Evolutionary conservation across 2,329 filamentous ascomycete genomes (phyloP).

Genomic region (Dothiorella sarmentorum): DNA sequence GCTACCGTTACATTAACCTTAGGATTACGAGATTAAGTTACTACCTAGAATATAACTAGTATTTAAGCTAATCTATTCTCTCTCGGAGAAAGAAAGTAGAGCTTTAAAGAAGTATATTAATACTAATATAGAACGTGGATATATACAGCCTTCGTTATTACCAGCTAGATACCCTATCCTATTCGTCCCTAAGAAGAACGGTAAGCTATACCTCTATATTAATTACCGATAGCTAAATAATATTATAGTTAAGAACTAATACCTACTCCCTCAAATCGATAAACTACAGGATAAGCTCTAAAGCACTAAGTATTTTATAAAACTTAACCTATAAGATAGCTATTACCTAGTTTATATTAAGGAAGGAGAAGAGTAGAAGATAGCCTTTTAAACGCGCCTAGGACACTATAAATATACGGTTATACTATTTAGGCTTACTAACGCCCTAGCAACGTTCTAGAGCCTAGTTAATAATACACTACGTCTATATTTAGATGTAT

Average conservation of each 20-base stretch:
- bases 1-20: too few relatives aligned
- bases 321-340: constrained; percentile 20
- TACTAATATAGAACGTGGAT: background rate
- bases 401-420: constrained; percentile 21
- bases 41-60: too few relatives aligned
- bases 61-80: too few relatives aligned
- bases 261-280: constrained; percentile 17
- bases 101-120: too few relatives aligned
- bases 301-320: constrained; percentile 20
- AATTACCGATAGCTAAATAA: constrained; percentile 20
- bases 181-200: constrained; percentile 17
- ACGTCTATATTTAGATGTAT: too few relatives aligned
- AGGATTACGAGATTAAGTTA: too few relatives aligned
- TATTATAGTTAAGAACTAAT: constrained; percentile 19
- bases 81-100: too few relatives aligned
- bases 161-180: background rate
- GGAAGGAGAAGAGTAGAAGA: too few relatives aligned
- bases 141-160: background rate
- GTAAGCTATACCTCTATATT: constrained; percentile 16
- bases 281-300: constrained; percentile 10
- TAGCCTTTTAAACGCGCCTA: constrained; percentile 19
- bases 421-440: constrained; percentile 22
- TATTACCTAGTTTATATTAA: too few relatives aligned
- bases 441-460: constrained; percentile 20
- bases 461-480: too few relatives aligned